Evolutionary conservation across 768 basidiomycete genomes (phyloP).

Genomic region (Mycena venus): DNA sequence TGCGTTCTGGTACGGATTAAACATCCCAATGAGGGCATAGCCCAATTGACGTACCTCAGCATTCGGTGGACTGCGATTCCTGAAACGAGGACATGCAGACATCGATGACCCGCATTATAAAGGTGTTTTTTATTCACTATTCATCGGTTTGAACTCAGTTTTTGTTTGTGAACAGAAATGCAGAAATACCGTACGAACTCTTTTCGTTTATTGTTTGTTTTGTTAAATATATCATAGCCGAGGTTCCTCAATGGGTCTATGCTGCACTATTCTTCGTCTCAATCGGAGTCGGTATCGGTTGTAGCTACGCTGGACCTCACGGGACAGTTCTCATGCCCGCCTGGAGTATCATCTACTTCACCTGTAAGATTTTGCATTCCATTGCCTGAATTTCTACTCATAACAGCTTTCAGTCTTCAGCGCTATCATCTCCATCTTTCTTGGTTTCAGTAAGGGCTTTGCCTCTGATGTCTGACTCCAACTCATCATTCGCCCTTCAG

Average conservation of each 20-base stretch:
- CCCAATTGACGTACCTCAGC: slow-evolving; percentile 39
- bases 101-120: slow-evolving; percentile 66
- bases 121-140: slow-evolving; percentile 39
- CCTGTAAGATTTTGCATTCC: slow-evolving; percentile 43
- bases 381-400: background rate
- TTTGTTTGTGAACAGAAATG: slow-evolving; percentile 51
- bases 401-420: slow-evolving; percentile 38
- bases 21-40: background rate
- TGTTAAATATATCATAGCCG: slow-evolving; percentile 34
- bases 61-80: slow-evolving; percentile 57
- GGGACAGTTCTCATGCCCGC: slow-evolving; percentile 63
- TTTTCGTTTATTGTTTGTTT: background rate
- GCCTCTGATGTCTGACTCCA: background rate
- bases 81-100: slow-evolving; percentile 51
- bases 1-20: slow-evolving; percentile 51
- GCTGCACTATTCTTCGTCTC: slow-evolving; percentile 58
- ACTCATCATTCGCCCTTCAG: slow-evolving; percentile 30
- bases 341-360: slow-evolving; percentile 68
- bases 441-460: slow-evolving; percentile 56
- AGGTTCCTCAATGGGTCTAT: slow-evolving; percentile 71
- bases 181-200: slow-evolving; percentile 54
- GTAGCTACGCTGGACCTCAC: slow-evolving; percentile 51
- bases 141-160: background rate
- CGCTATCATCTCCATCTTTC: slow-evolving; percentile 52
- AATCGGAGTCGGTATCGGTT: slow-evolving; percentile 63